Base-by-base conservation (phyloP, 2,329 filamentous ascomycete genomes). In the Sclerotinia glacialis region DNA sequence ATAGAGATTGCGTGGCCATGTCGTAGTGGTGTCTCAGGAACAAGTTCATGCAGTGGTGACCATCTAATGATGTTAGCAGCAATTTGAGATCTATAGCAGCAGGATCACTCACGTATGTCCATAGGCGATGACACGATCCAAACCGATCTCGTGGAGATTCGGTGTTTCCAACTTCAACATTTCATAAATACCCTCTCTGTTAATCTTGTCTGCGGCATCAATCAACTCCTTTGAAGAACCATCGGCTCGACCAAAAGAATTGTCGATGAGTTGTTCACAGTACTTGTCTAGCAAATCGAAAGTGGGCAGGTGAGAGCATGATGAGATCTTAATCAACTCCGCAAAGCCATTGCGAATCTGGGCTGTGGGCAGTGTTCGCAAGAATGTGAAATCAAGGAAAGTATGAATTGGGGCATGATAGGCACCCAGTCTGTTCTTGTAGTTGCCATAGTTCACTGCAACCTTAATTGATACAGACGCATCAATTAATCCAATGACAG, bases 381-480 rank as follows among this genome's bases (percentile, higher is more conserved):
- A 79, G 78, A 91, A 91, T 21, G 82, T 84, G 75, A 91, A 91
- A 76, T 91, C 89, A 55, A 91, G 83, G 79, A 91, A 90, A 0
- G 89, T 91, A 74, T 89, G 86, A 58, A 86, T 82, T 0, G 89
- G 89, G 0, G 89, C 88, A 73, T 91, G 89, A 75, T 91, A 91
- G 5, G 88, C 89, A 37, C 88, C 88, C 0, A 91, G 83, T 16
- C 88, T 82, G 78, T 91, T 91, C 82, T 91, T 91, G 81, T 90
- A 89, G 76, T 87, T 86, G 75, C 87, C 88, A 73, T 91, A 90
- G 79, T 91, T 91, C 73, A 91, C 88, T 16, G 87, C 89, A n/a
- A 91, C 89, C 75, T 91, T 91, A 80, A 91, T 91, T 46, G 86
- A 89, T 61, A 91, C 89, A 23, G 87, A 89, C 3, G 89, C 89